phyloP scores from a whole-genome alignment of 2,329 filamentous ascomycete genomes.

The Fusarium globosum region DNA sequence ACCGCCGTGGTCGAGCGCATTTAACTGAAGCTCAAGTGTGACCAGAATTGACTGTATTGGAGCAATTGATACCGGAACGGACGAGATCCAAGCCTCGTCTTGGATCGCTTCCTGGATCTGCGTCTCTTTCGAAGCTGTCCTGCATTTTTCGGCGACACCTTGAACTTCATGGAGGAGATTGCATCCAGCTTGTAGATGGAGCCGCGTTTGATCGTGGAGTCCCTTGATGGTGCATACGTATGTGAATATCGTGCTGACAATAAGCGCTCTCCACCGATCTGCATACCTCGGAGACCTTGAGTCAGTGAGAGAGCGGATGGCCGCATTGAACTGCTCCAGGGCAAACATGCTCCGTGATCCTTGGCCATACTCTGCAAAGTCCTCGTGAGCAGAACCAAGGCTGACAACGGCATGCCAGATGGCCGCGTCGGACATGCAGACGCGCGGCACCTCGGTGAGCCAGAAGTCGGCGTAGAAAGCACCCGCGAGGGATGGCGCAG shows the following conservation, averaged over 20 bases:
- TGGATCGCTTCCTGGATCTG: neutral
- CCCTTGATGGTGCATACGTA: slow-evolving; percentile 17
- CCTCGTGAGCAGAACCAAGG: slow-evolving; percentile 11
- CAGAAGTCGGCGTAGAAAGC: slow-evolving; percentile 23
- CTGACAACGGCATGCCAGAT: slow-evolving; percentile 30
- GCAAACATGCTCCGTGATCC: neutral
- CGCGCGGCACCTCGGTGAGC: neutral
- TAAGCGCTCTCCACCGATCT: slow-evolving; percentile 19
- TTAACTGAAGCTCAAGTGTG: neutral
- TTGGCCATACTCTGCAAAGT: neutral
- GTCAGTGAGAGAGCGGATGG: neutral
- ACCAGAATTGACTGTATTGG: neutral
- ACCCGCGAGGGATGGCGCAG: neutral
- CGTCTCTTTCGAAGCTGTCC: neutral
- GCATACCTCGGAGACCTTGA: neutral
- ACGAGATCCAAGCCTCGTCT: neutral
- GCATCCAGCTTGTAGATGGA: slow-evolving; percentile 13
- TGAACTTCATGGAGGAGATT: slow-evolving; percentile 6
- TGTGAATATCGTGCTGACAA: slow-evolving; percentile 12
- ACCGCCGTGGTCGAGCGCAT: neutral
- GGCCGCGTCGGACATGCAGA: slow-evolving; percentile 8
- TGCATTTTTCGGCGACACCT: neutral
- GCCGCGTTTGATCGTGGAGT: neutral
- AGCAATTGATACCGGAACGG: neutral
- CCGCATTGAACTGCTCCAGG: slow-evolving; percentile 1